A percentile compares a stretch with the other conserved stretches of the same genome.
These are phyloP conservation scores for Conticribra weissflogii DNA, from an alignment of 108 stramenopile species.

Conservation along the genomic window DNA sequence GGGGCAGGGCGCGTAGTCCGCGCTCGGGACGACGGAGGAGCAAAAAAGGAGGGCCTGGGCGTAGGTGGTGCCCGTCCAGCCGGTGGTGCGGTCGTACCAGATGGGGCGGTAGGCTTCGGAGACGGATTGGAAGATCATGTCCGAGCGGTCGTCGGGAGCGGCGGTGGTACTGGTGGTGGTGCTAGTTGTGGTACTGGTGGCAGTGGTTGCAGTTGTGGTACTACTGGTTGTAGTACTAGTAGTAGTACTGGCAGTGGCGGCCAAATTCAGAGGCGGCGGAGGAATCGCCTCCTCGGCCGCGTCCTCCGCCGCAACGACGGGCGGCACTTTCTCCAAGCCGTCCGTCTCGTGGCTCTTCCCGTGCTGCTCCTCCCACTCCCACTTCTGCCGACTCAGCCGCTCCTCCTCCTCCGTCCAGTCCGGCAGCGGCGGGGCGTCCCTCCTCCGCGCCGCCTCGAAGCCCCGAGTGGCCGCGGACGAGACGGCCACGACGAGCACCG, in stretches of 20 bases:
- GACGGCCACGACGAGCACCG: conserved; percentile 19
- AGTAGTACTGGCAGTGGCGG: too few relatives aligned
- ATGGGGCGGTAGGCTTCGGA: conserved; percentile 36
- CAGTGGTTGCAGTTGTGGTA: neutral
- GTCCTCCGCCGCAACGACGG: neutral
- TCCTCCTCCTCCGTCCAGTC: conserved; percentile 38
- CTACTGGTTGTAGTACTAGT: too few relatives aligned
- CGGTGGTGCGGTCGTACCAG: conserved; percentile 36
- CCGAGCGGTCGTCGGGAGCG: conserved; percentile 2
- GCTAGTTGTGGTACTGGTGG: neutral
- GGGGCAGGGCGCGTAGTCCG: conserved; percentile 25
- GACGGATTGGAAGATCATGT: conserved; percentile 24
- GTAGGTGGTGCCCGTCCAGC: conserved; percentile 34
- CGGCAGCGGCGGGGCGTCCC: conserved; percentile 30
- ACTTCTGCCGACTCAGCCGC: conserved; percentile 29
- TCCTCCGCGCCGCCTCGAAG: conserved; percentile 25
- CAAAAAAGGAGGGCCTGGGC: conserved; percentile 23
- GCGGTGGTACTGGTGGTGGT: neutral
- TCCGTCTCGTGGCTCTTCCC: neutral
- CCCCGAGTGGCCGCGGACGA: conserved; percentile 37
- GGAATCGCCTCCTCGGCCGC: conserved; percentile 14
- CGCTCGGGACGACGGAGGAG: neutral
- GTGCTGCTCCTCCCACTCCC: conserved; percentile 39
- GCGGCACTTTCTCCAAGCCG: neutral
- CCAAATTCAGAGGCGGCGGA: neutral